Evolutionary conservation across 768 basidiomycete genomes (phyloP).

Genomic region (Lyophyllum shimeji): DNA sequence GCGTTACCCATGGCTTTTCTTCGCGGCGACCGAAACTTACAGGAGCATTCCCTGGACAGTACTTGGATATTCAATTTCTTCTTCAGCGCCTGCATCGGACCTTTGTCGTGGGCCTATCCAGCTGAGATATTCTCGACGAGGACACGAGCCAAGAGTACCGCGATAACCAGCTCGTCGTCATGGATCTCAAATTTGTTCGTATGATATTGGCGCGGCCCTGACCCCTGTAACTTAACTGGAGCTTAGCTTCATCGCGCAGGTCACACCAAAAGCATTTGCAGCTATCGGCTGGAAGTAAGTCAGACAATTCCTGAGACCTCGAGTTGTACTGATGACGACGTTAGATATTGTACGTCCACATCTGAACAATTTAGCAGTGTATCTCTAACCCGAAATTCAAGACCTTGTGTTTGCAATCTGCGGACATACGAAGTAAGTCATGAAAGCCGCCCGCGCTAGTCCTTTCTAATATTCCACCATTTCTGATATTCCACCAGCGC

Average conservation of each 20-base stretch:
- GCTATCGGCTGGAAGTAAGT: slow-evolving; percentile 40
- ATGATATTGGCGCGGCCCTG: neutral
- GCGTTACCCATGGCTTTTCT: slow-evolving; percentile 3
- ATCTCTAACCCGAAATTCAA: neutral
- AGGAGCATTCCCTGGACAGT: slow-evolving; percentile 17
- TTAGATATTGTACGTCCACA: slow-evolving; percentile 28
- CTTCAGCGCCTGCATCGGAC: slow-evolving; percentile 45
- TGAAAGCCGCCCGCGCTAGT: too few relatives aligned
- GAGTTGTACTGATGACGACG: neutral
- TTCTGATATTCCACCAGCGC: slow-evolving; percentile 23
- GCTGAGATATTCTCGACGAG: slow-evolving; percentile 45
- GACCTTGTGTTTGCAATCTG: slow-evolving; percentile 46
- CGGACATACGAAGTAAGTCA: slow-evolving; percentile 38
- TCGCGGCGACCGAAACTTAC: neutral
- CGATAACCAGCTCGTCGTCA: slow-evolving; percentile 41
- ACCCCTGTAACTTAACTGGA: neutral
- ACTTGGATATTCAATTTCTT: slow-evolving; percentile 51
- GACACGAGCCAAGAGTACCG: slow-evolving; percentile 44
- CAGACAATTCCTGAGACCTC: neutral
- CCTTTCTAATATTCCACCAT: slow-evolving; percentile 5
- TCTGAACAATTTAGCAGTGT: too few relatives aligned
- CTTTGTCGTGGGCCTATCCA: slow-evolving; percentile 45
- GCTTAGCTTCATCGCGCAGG: slow-evolving; percentile 39
- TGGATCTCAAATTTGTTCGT: slow-evolving; percentile 46
- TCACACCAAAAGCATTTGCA: slow-evolving; percentile 39